Percentiles rank a stretch among this genome's conserved stretches.
phyloP scores from a whole-genome alignment of 352 stramenopile species.

The Phytopythium oedochilum region DNA sequence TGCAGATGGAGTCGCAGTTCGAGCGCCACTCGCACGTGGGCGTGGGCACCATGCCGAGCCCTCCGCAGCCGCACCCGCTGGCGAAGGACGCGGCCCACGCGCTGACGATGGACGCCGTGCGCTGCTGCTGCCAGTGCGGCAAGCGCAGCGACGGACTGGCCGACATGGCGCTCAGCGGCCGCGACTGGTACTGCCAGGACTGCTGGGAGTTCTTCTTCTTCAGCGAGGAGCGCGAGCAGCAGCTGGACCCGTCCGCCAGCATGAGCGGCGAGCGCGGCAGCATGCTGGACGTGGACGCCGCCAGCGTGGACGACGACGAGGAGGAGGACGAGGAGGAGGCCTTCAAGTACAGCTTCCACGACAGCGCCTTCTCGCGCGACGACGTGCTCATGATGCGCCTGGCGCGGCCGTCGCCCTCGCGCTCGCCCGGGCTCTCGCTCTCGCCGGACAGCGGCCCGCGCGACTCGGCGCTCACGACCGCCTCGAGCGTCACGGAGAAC shows the following conservation, averaged over 20 bases:
- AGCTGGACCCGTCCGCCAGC: conserved; percentile 14
- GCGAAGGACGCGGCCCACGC: conserved; percentile 15
- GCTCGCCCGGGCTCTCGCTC: conserved; percentile 18
- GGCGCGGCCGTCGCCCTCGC: conserved; percentile 2
- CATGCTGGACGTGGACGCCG: conserved; percentile 6
- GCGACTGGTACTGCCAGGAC: conserved; percentile 63
- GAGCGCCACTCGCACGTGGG: conserved; percentile 67
- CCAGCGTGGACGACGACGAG: conserved; percentile 17
- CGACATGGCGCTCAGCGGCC: conserved; percentile 37
- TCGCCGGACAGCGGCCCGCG: conserved; percentile 22
- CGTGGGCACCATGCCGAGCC: conserved; percentile 29
- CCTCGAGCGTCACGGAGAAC: conserved; percentile 37
- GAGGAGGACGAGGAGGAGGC: conserved; percentile 33
- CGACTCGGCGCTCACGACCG: conserved; percentile 48
- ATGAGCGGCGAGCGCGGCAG: conserved; percentile 7
- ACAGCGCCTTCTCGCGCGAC: conserved; percentile 47
- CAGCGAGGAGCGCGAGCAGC: conserved; percentile 32
- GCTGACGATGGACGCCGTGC: neutral
- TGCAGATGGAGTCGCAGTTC: conserved; percentile 79
- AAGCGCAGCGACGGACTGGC: conserved; percentile 40
- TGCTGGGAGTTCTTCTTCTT: conserved; percentile 79
- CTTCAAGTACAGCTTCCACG: conserved; percentile 76
- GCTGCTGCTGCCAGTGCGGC: conserved; percentile 49
- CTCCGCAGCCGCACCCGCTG: conserved; percentile 10
- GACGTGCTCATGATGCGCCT: conserved; percentile 26